These are phyloP conservation scores for Meira miltonrushii DNA, from an alignment of 1,284 basidiomycete genomes.

Conservation along the genomic window DNA sequence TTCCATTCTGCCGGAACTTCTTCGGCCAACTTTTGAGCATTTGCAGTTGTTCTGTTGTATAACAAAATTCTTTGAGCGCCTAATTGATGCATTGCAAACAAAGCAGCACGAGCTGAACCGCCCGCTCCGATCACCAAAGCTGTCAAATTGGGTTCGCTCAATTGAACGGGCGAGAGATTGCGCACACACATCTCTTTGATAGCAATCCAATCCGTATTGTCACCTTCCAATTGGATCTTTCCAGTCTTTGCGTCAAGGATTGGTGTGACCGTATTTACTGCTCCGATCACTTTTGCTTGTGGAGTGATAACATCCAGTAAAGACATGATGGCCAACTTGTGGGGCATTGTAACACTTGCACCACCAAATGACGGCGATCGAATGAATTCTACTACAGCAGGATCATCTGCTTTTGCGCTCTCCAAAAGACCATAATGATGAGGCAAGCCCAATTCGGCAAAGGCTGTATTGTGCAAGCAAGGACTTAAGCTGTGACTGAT, in stretches of 20 bases:
- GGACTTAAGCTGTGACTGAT: conserved; percentile 88
- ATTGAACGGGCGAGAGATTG: conserved; percentile 24
- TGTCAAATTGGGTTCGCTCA: conserved; percentile 21
- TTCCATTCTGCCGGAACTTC: conserved; percentile 42
- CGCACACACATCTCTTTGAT: conserved; percentile 29
- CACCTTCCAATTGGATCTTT: conserved; percentile 27
- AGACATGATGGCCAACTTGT: conserved; percentile 43
- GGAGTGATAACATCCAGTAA: conserved; percentile 41
- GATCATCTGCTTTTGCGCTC: conserved; percentile 62
- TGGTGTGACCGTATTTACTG: conserved; percentile 49
- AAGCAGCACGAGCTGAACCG: conserved; percentile 46
- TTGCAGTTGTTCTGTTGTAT: conserved; percentile 47
- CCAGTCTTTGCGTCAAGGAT: conserved; percentile 16
- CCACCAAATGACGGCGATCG: conserved; percentile 76
- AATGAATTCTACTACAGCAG: conserved; percentile 64
- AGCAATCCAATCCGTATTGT: conserved; percentile 52
- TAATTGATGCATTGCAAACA: conserved; percentile 46
- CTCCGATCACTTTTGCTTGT: conserved; percentile 45
- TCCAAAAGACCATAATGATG: conserved; percentile 62
- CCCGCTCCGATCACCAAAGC: conserved; percentile 50
- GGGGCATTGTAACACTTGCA: conserved; percentile 72
- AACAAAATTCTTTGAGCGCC: conserved; percentile 41
- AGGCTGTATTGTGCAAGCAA: conserved; percentile 84
- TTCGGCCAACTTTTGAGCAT: conserved; percentile 32
- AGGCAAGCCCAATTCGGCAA: conserved; percentile 73